Percentiles rank a stretch among this genome's conserved stretches.
These are phyloP conservation scores for Backusella australiensis DNA, from an alignment of 192 early-diverging fungal genomes.

Conservation along the genomic window DNA sequence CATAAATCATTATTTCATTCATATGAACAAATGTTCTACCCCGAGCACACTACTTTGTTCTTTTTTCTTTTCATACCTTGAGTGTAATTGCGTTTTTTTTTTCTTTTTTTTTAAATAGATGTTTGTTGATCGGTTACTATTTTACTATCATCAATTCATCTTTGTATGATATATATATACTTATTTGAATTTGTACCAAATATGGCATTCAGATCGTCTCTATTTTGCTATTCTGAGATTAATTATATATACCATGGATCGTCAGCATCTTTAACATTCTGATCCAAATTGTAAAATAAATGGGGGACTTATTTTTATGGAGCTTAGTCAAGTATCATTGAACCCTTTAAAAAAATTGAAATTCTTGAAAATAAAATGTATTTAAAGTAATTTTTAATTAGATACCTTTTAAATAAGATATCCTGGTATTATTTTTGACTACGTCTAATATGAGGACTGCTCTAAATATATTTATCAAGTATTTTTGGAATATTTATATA, in stretches of 20 bases:
- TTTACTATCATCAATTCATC: background rate
- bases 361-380: background rate
- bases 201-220: no score
- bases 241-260: no score
- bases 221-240: no score
- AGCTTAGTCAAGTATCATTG: background rate
- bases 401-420: background rate
- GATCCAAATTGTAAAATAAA: no score
- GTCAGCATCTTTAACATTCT: no score
- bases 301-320: background rate
- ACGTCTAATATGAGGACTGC: background rate
- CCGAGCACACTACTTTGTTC: no score
- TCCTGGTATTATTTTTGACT: background rate
- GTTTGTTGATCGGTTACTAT: background rate
- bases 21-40: background rate
- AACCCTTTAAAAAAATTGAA: background rate
- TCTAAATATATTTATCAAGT: background rate
- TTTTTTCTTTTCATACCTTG: background rate
- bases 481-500: background rate
- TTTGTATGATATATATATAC: background rate
- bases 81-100: background rate
- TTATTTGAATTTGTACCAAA: background rate
- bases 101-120: background rate
- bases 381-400: background rate
- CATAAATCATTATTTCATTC: background rate